phyloP scores from a whole-genome alignment of 2,329 filamentous ascomycete genomes.

The Thielaviopsis populi region DNA sequence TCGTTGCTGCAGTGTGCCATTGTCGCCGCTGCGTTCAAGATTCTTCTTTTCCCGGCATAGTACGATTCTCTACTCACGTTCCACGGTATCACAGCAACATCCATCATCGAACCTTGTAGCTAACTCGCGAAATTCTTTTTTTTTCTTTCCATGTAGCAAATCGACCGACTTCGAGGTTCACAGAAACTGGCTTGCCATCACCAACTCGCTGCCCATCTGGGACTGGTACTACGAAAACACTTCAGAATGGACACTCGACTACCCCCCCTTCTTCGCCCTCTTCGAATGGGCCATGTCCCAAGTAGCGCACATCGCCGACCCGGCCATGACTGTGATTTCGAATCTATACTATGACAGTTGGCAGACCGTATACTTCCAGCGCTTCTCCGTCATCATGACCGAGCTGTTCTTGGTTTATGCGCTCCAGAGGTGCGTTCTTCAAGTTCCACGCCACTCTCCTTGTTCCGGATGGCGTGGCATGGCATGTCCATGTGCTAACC shows the following conservation, averaged over 20 bases:
- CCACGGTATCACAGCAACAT: neutral
- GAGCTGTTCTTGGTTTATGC: constrained; percentile 76
- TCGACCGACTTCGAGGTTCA: constrained; percentile 99
- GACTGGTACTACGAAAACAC: constrained; percentile 97
- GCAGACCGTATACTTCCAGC: constrained; percentile 88
- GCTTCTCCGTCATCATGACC: constrained; percentile 69
- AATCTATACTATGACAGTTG: constrained; percentile 80
- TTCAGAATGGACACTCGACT: constrained; percentile 98
- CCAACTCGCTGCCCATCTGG: constrained; percentile 69
- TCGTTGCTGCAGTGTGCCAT: constrained; percentile 79
- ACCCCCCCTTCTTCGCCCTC: constrained; percentile 93
- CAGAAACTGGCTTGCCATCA: constrained; percentile 96
- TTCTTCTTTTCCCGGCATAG: constrained; percentile 90
- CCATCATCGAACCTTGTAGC: neutral
- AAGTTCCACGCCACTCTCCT: neutral
- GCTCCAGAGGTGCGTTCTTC: constrained; percentile 46
- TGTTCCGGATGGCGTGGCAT: neutral
- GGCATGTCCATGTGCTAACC: neutral
- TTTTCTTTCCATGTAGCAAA: constrained; percentile 45
- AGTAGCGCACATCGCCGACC: constrained; percentile 59
- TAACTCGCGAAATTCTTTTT: neutral
- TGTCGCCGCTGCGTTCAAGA: constrained; percentile 74
- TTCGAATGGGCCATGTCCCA: constrained; percentile 91
- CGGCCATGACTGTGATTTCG: constrained; percentile 64
- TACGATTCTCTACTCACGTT: constrained; percentile 40